A percentile compares a stretch with the other conserved stretches of the same genome.
phyloP scores from a whole-genome alignment of 2,329 filamentous ascomycete species.

The Coniochaeta sp. region DNA sequence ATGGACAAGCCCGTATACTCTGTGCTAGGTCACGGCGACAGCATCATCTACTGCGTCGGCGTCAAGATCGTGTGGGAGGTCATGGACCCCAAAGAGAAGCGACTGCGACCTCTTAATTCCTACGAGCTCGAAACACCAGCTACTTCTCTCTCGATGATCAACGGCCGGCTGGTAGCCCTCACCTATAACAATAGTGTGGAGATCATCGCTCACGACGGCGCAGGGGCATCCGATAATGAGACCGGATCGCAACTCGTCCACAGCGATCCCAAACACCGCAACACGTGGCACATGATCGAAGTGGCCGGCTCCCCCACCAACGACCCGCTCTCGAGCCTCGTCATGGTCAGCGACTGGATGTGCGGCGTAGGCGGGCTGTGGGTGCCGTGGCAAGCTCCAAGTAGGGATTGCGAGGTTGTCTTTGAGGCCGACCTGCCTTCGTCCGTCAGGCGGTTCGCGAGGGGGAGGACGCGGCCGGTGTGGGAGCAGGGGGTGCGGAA shows the following conservation, averaged over 20 bases:
- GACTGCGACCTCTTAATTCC: slow-evolving; percentile 37
- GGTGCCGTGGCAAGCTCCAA: slow-evolving; percentile 35
- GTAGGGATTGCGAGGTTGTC: slow-evolving; percentile 35
- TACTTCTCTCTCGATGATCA: slow-evolving; percentile 37
- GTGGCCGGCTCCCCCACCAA: slow-evolving; percentile 25
- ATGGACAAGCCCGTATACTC: slow-evolving; percentile 45
- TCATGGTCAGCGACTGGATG: slow-evolving; percentile 40
- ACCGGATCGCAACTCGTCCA: slow-evolving; percentile 33
- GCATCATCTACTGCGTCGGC: slow-evolving; percentile 51
- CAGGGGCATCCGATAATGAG: slow-evolving; percentile 15
- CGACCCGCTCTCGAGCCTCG: slow-evolving; percentile 29
- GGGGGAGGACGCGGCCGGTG: slow-evolving; percentile 42
- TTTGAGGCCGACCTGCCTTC: slow-evolving; percentile 50
- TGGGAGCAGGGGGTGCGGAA: slow-evolving; percentile 34
- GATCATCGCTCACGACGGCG: slow-evolving; percentile 34
- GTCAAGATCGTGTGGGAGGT: slow-evolving; percentile 47
- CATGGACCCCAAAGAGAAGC: slow-evolving; percentile 44
- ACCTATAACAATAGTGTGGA: slow-evolving; percentile 49
- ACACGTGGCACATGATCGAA: slow-evolving; percentile 38
- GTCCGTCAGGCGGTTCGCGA: slow-evolving; percentile 50
- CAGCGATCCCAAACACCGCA: slow-evolving; percentile 36
- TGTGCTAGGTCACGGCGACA: slow-evolving; percentile 45
- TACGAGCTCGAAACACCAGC: slow-evolving; percentile 47
- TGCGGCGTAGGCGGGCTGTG: slow-evolving; percentile 43
- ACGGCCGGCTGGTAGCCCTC: slow-evolving; percentile 42